Evolutionary conservation across 2,329 filamentous ascomycete species (phyloP), one percentile per base, ranked within the genome.

Genomic region (Apiospora pterosperma): DNA sequence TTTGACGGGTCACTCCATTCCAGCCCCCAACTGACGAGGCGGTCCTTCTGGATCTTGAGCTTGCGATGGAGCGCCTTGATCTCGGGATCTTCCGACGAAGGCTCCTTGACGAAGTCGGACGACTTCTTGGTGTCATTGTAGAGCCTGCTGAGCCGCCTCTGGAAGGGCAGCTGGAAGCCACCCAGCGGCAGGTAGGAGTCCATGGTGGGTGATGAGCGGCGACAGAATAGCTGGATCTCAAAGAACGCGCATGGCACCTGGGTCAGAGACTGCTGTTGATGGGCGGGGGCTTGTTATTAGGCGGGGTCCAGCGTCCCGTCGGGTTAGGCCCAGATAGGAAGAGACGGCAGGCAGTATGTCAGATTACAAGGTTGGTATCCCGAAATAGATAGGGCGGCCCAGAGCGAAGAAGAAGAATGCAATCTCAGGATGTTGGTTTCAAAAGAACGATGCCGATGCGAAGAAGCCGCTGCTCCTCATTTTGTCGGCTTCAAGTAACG

Each of bases 121-220:
- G 89, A 92, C 70, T 88, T 90, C 75, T 94, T 94, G 65, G 91
- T 92, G 79, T 94, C 91, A 70, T 91, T 90, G 76, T 94, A 94
- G 64, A 94, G 86, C 71, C 90, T 84, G 69, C 88, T 91, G 21
- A 92, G 82, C 63, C 87, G 84, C 66, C 85, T 83, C 75, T 88
- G 86, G 65, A 88, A 84, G 60, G 86, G 83, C 75, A 85, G 77
- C 76, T 84, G 80, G 67, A 85, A 82, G 76, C 83, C 82, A 63
- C 81, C 81, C 59, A 81, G 73, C 11, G 83, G 81, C n/a, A 85
- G 71, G 64, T 84, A 80, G 0, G 82, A 82, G 64, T 83, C 83
- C 84, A 86, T 86, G 67, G 48, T 66, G 64, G 62, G 48, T 3
- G 48, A 25, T 14, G 4, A 6, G 2, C 16, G 21, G 23, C 21